Base-by-base conservation (phyloP, 2,329 filamentous ascomycete species). In the Clonostachys solani region DNA sequence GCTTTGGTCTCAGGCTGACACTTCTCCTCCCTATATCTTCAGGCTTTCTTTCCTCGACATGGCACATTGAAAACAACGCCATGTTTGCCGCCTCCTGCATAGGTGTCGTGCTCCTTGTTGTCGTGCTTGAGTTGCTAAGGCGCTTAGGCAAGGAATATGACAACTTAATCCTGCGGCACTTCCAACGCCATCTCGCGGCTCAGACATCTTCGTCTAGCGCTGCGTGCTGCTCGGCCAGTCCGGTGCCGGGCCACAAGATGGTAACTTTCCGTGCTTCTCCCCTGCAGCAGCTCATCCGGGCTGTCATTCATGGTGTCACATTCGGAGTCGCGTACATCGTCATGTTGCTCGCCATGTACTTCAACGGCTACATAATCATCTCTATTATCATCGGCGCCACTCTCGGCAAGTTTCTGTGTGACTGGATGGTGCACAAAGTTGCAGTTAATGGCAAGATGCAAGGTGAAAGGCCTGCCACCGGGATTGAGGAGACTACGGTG, bases 71-170 rank as follows among this genome's bases (percentile, higher is more conserved):
- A n/a, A 85, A 81, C 40, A 65, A 65, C 5, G 83, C 78, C 63
- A 86, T 86, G 76, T 92, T 94, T 63, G 87, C 85, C 34, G 88
- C 84, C 33, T 86, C 83, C 37, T 92, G 89, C 67, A 83, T 94
- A 57, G 88, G 87, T 50, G 82, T 89, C 16, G 73, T 89, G 46
- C 69, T 85, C 5, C 81, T 94, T 34, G 86, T 87, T 50, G 74
- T 92, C 41, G 60, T 71, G 5, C 82, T 94, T 54, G 88, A 94
- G 60, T 72, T 84, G 50, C 73, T 91, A 19, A 86, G 88, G 23
- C 83, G 87, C n/a, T 56, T 79, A 17, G 75, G 78, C 51, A 83
- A 84, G 52, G 86, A 90, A 62, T 91, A 87, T 62, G 88, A 92
- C 61, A 73, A 76, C 33, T 78, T 79, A 51, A 73, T 89, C 18